phyloP scores from a whole-genome alignment of 805 yeast genomes.

The Schizosaccharomyces lindneri region DNA sequence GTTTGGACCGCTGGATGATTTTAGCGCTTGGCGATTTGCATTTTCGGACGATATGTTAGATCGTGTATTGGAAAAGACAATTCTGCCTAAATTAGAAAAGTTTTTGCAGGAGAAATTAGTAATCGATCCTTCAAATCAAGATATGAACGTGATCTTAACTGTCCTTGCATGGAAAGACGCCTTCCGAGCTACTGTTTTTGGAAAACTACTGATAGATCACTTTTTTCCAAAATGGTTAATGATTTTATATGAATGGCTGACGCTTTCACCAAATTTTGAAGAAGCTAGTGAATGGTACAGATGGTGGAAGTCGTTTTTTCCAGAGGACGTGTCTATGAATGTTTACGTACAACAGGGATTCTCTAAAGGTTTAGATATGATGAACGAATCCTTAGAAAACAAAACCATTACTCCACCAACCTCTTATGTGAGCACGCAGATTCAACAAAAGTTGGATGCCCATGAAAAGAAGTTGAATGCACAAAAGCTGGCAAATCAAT shows the following conservation, averaged over 20 bases:
- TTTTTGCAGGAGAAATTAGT: conserved; percentile 4
- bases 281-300: conserved; percentile 15
- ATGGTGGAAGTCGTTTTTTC: conserved; percentile 13
- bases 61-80: conserved; percentile 7
- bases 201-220: conserved; percentile 13
- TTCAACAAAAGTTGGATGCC: background rate
- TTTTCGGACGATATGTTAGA: conserved; percentile 11
- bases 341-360: conserved; percentile 7
- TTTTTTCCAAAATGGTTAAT: conserved; percentile 19
- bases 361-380: conserved; percentile 13
- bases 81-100: conserved; percentile 10
- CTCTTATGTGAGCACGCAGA: background rate
- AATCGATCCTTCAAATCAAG: conserved; percentile 13
- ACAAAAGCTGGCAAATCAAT: background rate
- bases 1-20: conserved; percentile 7
- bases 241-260: conserved; percentile 13
- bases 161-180: conserved; percentile 11
- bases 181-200: conserved; percentile 8
- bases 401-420: conserved; percentile 2
- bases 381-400: conserved; percentile 13
- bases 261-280: conserved; percentile 6
- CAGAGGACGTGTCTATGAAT: conserved; percentile 6
- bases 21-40: conserved; percentile 16
- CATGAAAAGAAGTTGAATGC: background rate
- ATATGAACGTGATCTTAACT: conserved; percentile 7